These are phyloP conservation scores for Candida ascalaphidarum DNA, from an alignment of 805 yeast genomes.

Conservation along the genomic window DNA sequence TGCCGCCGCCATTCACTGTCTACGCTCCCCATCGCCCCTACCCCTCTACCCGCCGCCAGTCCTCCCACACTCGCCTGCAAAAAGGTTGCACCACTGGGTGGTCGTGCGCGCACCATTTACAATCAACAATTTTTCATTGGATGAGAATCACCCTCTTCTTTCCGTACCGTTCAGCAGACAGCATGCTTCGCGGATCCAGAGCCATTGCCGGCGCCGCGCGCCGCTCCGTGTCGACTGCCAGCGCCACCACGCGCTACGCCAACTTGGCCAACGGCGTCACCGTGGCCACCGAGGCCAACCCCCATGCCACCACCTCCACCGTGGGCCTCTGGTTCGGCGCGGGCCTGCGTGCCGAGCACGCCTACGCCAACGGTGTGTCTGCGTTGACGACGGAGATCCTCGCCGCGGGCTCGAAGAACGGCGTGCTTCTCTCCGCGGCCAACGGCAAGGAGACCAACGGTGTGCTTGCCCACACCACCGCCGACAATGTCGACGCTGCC, in stretches of 20 bases:
- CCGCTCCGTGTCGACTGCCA: slow-evolving; percentile 53
- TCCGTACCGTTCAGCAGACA: too few relatives aligned
- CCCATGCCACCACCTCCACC: slow-evolving; percentile 46
- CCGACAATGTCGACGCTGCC: slow-evolving; percentile 44
- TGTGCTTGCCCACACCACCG: slow-evolving; percentile 45
- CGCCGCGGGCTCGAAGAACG: slow-evolving; percentile 31
- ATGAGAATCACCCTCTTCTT: too few relatives aligned
- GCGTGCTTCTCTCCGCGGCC: slow-evolving; percentile 47
- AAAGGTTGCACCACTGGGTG: too few relatives aligned
- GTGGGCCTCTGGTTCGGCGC: slow-evolving; percentile 68
- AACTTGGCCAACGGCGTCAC: slow-evolving; percentile 68
- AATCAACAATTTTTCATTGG: too few relatives aligned
- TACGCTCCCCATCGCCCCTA: too few relatives aligned
- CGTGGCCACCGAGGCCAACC: slow-evolving; percentile 60
- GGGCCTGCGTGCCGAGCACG: slow-evolving; percentile 73
- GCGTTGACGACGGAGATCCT: slow-evolving; percentile 51
- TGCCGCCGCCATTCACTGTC: too few relatives aligned
- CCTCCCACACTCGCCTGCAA: too few relatives aligned
- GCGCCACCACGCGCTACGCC: slow-evolving; percentile 58
- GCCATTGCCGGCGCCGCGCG: slow-evolving; percentile 25
- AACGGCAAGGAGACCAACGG: slow-evolving; percentile 60
- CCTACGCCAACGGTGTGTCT: slow-evolving; percentile 77
- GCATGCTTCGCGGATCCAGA: slow-evolving; percentile 35
- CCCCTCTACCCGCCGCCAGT: too few relatives aligned
- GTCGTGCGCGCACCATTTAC: too few relatives aligned